phyloP scores from a whole-genome alignment of 2,329 filamentous ascomycete genomes.

The Pseudocercospora musae region DNA sequence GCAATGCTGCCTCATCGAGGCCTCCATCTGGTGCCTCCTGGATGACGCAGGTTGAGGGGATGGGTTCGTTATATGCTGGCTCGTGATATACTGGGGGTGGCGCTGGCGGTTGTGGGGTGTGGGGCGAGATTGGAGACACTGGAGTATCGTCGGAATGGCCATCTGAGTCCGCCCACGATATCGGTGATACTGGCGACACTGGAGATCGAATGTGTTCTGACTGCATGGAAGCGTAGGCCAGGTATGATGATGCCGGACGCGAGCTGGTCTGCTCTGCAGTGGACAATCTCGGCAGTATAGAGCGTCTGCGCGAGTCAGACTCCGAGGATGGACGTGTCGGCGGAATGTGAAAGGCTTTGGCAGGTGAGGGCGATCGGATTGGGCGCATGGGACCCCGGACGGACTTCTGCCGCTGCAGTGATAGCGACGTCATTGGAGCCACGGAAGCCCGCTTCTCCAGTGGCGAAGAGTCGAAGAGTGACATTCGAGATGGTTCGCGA shows the following conservation, averaged over 20 bases:
- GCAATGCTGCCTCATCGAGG: constrained; percentile 9
- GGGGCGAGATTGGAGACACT: background rate
- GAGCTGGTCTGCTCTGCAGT: background rate
- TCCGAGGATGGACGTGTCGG: constrained; percentile 22
- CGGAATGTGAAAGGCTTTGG: constrained; percentile 24
- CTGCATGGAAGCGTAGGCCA: background rate
- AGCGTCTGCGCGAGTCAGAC: constrained; percentile 1
- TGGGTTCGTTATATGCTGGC: background rate
- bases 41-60: background rate
- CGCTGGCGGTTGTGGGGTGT: background rate
- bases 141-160: background rate
- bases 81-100: background rate
- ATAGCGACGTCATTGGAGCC: background rate
- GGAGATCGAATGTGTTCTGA: constrained; percentile 6
- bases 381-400: constrained; percentile 25
- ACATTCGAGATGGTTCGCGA: constrained; percentile 20
- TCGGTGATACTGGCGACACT: constrained; percentile 15
- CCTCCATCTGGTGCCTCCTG: background rate
- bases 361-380: constrained; percentile 31
- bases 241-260: background rate
- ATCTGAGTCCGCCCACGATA: constrained; percentile 1
- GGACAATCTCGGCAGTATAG: constrained; percentile 20
- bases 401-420: constrained; percentile 11
- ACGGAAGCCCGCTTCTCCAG: background rate
- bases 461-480: constrained; percentile 8